These are phyloP conservation scores for Solanum hybrid DNA, from an alignment of 305 asterid genomes.

Conservation along the genomic window DNA sequence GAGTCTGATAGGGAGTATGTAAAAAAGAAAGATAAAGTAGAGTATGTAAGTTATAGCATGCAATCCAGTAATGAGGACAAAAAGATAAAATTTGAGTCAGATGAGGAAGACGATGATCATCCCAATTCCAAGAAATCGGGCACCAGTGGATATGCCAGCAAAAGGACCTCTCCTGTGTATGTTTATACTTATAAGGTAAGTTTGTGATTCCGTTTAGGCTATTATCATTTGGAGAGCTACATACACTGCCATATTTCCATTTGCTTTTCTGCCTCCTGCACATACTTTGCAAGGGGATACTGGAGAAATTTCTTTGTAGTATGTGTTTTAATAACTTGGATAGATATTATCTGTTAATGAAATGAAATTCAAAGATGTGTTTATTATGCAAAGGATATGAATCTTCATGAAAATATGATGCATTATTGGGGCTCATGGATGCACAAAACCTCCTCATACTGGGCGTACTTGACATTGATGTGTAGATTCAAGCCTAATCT, in stretches of 20 bases:
- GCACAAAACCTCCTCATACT: background rate
- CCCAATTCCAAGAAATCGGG: constrained; percentile 35
- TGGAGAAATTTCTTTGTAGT: background rate
- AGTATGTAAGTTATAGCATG: background rate
- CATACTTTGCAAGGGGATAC: background rate
- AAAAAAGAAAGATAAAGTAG: background rate
- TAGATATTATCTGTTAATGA: background rate
- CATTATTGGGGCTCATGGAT: background rate
- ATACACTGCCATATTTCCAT: background rate
- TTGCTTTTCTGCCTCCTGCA: background rate
- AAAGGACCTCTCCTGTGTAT: constrained; percentile 40
- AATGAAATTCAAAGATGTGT: background rate
- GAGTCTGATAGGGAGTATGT: background rate
- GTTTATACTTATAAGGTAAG: constrained; percentile 75
- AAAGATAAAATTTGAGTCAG: constrained; percentile 20
- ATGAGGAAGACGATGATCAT: constrained; percentile 33
- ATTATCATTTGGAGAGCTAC: background rate
- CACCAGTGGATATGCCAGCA: constrained; percentile 20
- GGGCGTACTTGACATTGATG: background rate
- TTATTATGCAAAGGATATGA: background rate
- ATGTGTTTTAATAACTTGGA: background rate
- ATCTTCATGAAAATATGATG: background rate
- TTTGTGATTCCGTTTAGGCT: background rate
- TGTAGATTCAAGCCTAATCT: background rate
- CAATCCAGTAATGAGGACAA: constrained; percentile 13